Conservation (phyloP, 1,139 yeast genomes). For the Saccharomyces hybrid region DNA sequence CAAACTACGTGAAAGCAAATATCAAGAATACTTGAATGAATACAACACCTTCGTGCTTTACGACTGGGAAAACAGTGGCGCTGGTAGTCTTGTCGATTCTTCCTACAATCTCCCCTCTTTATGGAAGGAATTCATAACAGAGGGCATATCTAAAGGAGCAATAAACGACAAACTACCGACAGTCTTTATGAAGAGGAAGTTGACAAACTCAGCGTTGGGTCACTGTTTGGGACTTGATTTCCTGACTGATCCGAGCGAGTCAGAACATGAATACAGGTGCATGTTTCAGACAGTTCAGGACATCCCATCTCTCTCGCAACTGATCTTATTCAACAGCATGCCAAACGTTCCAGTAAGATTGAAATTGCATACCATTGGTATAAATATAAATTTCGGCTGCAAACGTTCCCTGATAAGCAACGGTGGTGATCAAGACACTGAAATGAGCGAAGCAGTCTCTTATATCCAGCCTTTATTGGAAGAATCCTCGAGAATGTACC, state of each 20-base stretch:
- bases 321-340: slow-evolving; percentile 2
- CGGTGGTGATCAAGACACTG: not conserved
- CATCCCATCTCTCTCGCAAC: slow-evolving; percentile 1
- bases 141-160: not conserved
- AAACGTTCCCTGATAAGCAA: not conserved
- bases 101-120: not conserved
- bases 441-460: not conserved
- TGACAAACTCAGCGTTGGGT: not conserved
- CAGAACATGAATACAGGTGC: not conserved
- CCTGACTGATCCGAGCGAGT: not conserved
- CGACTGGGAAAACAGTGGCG: slow-evolving; percentile 2
- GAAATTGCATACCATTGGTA: not conserved
- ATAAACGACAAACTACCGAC: not conserved
- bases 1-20: not conserved
- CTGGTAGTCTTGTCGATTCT: not conserved
- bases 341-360: not conserved
- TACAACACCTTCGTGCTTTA: slow-evolving; percentile 7
- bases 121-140: slow-evolving; percentile 3
- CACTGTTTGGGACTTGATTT: not conserved
- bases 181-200: not conserved
- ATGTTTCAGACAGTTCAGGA: not conserved
- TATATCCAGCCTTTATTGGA: slow-evolving; percentile 19
- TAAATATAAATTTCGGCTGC: not conserved
- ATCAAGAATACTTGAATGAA: slow-evolving; percentile 3
- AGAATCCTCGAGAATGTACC: slow-evolving; percentile 18